Conservation (phyloP, 495 filamentous ascomycete species). For the Chlorociboria aeruginascens region DNA sequence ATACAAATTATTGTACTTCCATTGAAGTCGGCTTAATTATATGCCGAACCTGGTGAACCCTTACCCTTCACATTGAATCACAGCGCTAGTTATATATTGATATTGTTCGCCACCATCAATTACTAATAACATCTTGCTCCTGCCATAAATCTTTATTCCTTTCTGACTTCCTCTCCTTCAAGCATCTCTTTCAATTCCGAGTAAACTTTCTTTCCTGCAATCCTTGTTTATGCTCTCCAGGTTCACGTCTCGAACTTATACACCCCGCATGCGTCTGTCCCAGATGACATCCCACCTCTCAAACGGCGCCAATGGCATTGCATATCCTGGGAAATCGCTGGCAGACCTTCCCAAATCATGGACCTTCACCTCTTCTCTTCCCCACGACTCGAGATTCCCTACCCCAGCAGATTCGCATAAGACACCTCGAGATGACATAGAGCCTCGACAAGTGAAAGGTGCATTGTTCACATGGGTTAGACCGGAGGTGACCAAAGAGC, state of each 20-base stretch:
- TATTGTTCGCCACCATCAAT: background rate
- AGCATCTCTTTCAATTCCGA: background rate
- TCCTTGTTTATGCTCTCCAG: conserved; percentile 29
- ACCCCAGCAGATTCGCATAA: conserved; percentile 70
- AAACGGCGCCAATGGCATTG: conserved; percentile 19
- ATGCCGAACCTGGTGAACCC: no score
- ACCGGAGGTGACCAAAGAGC: conserved; percentile 53
- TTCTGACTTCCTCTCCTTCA: background rate
- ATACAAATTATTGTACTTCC: no score
- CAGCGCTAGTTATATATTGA: no score
- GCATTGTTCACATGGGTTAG: conserved; percentile 87
- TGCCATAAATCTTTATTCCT: no score
- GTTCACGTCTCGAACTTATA: conserved; percentile 16
- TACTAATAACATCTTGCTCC: no score
- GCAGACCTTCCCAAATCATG: conserved; percentile 74
- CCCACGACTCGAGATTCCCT: conserved; percentile 66
- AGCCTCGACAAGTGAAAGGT: conserved; percentile 71
- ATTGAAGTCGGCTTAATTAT: no score
- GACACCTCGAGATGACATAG: conserved; percentile 61
- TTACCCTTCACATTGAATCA: no score
- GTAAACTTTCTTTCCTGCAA: background rate
- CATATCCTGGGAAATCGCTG: conserved; percentile 29
- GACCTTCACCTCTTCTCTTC: conserved; percentile 67
- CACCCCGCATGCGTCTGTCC: conserved; percentile 24
- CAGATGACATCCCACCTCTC: conserved; percentile 46